Conservation (phyloP, 202 grass and related monocot species). For the Panicum virgatum region DNA sequence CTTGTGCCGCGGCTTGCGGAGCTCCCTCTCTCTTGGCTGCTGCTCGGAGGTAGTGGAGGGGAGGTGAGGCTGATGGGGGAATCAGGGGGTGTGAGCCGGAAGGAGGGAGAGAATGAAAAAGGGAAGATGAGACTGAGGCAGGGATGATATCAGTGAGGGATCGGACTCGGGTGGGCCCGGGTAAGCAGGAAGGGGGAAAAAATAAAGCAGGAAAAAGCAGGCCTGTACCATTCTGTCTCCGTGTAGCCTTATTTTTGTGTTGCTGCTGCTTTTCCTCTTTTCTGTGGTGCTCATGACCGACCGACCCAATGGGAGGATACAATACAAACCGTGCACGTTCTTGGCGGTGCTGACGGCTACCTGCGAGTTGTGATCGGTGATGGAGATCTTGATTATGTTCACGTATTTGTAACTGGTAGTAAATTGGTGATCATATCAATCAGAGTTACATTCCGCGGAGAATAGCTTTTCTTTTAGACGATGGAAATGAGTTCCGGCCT, state of each 20-base stretch:
- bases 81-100: background rate
- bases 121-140: constrained; percentile 26
- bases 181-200: background rate
- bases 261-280: constrained; percentile 33
- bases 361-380: background rate
- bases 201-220: constrained; percentile 24
- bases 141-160: constrained; percentile 27
- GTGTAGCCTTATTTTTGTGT: constrained; percentile 54
- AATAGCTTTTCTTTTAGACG: too few species aligned
- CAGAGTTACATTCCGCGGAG: background rate
- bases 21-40: constrained; percentile 14
- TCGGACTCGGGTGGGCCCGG: constrained; percentile 31
- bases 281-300: constrained; percentile 11
- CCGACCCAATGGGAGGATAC: constrained; percentile 19
- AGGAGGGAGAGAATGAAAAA: background rate
- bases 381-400: background rate
- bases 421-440: background rate
- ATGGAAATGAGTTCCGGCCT: too few species aligned
- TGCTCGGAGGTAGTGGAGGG: constrained; percentile 62
- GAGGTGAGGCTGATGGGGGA: constrained; percentile 22
- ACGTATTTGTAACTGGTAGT: background rate
- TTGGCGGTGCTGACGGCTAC: background rate
- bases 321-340: constrained; percentile 2
- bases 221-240: constrained; percentile 44
- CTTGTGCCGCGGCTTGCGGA: background rate